These are phyloP conservation scores for Takakia lepidozioides DNA, from an alignment of 225 moss, liverwort and hornwort genomes.

Conservation along the genomic window DNA sequence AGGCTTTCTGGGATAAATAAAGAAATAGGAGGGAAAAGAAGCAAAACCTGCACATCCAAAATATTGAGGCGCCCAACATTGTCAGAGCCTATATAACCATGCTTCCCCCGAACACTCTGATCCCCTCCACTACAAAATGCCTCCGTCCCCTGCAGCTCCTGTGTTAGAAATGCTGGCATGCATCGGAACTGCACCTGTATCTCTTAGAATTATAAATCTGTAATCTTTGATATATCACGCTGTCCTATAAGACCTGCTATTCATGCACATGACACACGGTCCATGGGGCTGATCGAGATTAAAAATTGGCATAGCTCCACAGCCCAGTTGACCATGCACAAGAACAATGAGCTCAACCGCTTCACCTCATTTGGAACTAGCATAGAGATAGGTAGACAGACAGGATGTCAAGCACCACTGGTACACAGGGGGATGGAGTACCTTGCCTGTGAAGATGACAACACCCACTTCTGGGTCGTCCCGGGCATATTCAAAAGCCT, in stretches of 20 bases:
- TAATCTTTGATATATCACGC: not conserved
- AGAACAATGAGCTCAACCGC: too few species aligned
- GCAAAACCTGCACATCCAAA: constrained; percentile 94
- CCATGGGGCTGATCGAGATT: constrained; percentile 2
- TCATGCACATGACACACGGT: not conserved
- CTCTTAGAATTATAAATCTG: not conserved
- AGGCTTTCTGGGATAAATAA: too few species aligned
- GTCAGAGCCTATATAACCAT: constrained; percentile 85
- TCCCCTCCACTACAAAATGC: constrained; percentile 99
- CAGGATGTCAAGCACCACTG: too few species aligned
- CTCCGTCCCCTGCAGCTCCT: constrained; percentile 56
- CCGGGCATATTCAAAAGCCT: constrained; percentile 75
- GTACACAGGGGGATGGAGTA: too few species aligned
- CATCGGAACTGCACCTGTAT: too few species aligned
- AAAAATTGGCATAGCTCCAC: constrained; percentile 3
- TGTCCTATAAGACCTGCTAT: not conserved
- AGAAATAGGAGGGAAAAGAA: too few species aligned
- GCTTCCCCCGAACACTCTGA: constrained; percentile 70
- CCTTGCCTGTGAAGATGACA: constrained; percentile 93
- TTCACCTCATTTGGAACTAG: too few species aligned
- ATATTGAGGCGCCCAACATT: constrained; percentile 79
- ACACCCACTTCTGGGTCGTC: constrained; percentile 87
- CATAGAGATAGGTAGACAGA: too few species aligned
- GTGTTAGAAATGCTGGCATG: not conserved
- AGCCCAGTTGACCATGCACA: not conserved